A percentile compares a stretch with the other conserved stretches of the same genome.
Evolutionary conservation across 805 yeast species (phyloP).

Genomic region (Wickerhamiella kurtzmanii): DNA sequence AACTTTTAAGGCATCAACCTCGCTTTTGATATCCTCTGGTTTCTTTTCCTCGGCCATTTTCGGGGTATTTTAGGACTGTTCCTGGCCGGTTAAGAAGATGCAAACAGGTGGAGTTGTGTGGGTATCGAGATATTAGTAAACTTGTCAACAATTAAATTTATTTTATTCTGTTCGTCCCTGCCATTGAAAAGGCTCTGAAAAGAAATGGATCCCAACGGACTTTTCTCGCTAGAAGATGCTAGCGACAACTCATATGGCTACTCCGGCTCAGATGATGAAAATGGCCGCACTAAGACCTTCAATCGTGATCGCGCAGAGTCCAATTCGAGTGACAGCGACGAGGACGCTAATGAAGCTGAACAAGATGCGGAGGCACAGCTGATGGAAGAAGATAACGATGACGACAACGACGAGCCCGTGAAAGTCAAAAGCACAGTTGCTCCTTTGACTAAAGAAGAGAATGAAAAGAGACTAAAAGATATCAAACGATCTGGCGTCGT

Average conservation of each 20-base stretch:
- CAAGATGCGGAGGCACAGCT: conserved; percentile 14
- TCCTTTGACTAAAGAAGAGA: conserved; percentile 23
- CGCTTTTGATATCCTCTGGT: conserved; percentile 7
- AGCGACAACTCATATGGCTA: not conserved
- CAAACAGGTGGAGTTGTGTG: not conserved
- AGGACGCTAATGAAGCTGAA: conserved; percentile 20
- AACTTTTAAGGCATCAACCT: conserved; percentile 24
- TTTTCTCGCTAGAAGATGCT: not conserved
- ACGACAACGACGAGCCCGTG: conserved; percentile 5
- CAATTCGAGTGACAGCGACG: conserved; percentile 1
- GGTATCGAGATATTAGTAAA: not conserved
- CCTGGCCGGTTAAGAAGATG: not conserved
- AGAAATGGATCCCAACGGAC: not conserved
- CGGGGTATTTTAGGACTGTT: too few species aligned
- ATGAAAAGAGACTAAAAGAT: conserved; percentile 29
- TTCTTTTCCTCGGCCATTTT: not conserved
- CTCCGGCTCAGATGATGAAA: not conserved
- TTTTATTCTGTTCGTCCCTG: not conserved
- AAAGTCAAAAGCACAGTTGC: conserved; percentile 13
- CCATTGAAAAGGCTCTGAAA: not conserved
- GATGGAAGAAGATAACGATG: conserved; percentile 16
- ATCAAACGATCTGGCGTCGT: conserved; percentile 77
- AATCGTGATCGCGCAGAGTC: not conserved
- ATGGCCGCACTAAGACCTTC: not conserved
- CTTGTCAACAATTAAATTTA: not conserved